Evolutionary conservation across 2,329 filamentous ascomycete species (phyloP).

Genomic region (Exophiala sideris): DNA sequence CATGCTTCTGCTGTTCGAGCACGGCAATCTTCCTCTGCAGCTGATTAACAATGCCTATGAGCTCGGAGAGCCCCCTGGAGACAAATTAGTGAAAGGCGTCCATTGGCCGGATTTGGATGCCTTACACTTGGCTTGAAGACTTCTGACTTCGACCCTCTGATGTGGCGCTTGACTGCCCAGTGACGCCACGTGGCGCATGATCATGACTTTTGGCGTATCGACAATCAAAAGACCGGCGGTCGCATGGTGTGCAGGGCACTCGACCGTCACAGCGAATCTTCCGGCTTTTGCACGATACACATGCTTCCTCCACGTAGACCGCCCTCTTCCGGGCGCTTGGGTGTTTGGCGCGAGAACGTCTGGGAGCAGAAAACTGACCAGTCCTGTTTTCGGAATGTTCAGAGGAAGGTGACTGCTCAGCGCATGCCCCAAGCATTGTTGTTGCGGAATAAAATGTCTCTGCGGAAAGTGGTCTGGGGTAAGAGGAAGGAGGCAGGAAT

Average conservation of each 20-base stretch:
- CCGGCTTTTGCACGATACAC: conserved; percentile 2
- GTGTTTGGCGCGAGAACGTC: conserved; percentile 5
- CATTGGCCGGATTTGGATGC: not conserved
- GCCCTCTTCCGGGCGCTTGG: conserved; percentile 4
- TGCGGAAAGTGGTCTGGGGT: not conserved
- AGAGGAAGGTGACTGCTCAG: not conserved
- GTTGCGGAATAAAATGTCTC: not conserved
- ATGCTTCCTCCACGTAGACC: conserved; percentile 6
- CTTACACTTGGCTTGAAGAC: not conserved
- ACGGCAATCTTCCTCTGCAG: conserved; percentile 13
- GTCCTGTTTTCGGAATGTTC: not conserved
- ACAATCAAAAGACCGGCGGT: not conserved
- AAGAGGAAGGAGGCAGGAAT: not conserved
- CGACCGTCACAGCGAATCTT: conserved; percentile 6
- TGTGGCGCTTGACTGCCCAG: not conserved
- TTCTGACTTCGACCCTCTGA: not conserved
- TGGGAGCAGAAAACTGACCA: not conserved
- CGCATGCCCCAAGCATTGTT: not conserved
- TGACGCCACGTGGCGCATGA: not conserved
- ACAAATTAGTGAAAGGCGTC: not conserved
- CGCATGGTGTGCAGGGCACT: conserved; percentile 1
- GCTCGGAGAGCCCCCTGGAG: conserved; percentile 4
- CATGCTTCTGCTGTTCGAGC: conserved; percentile 8
- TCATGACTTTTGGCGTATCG: conserved; percentile 1
- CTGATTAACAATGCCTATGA: conserved; percentile 7